Evolutionary conservation across 345 rosid genomes (phyloP), one percentile per base, ranked within the genome.

Genomic region (Eutrema heterophyllum): DNA sequence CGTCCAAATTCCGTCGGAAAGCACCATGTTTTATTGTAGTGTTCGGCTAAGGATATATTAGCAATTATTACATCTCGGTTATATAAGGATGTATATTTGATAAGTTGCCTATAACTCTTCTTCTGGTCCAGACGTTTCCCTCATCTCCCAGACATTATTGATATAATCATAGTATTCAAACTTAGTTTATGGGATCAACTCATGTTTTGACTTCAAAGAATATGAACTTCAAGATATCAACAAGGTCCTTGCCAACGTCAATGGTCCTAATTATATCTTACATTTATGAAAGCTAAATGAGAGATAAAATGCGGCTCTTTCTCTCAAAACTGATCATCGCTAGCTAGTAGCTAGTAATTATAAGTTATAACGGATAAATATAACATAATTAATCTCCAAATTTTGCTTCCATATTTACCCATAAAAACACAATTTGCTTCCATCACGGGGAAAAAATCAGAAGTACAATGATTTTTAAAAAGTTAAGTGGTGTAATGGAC

Each of bases 401-500:
- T 7, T 24, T 21, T 59, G 33, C 48, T 59, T 59, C 30, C 5
- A 58, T 38, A 58, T 38, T 24, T 10, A 16, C 29, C 46, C 15
- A 18, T 18, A 38, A 59, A 59, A 46, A 61, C 67, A 24, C 16
- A 15, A 7, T 38, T 51, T 51, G 26, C 62, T 29, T 51, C 41
- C 15, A 50, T 61, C 16, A 71, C 26, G 53, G 26, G 11, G 18
- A 71, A 38, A 59, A n/a, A 12, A 39, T 21, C n/a, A 30, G 29
- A 72, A 39, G 11, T 51, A 50, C n/a, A 71, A 30, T 71, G 44
- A 50, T 30, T 40, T 18, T 24, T 52, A 63, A 10, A 9, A 53
- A 41, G 54, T 72, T 61, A 52, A 67, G 76, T 72, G 69, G 66
- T 26, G 76, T 52, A 62, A 62, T 61, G 48, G 75, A 61, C 36